Conservation (phyloP, 768 basidiomycete genomes). For the Tricholomella constricta region DNA sequence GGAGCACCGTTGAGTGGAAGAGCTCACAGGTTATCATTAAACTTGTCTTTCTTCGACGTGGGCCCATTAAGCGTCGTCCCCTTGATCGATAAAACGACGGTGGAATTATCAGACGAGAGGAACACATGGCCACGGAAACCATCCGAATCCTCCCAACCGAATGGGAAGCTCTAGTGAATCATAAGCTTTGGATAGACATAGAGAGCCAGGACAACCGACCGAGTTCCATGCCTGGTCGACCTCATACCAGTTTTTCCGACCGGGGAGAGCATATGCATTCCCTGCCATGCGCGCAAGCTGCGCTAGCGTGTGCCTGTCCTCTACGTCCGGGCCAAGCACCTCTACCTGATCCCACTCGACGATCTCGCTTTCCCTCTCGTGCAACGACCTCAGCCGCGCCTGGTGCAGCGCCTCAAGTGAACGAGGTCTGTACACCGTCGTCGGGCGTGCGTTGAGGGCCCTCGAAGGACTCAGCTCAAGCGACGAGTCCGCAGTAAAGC, state of each 20-base stretch:
- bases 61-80: conserved; percentile 81
- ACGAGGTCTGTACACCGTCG: conserved; percentile 61
- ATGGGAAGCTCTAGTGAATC: conserved; percentile 66
- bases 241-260: conserved; percentile 78
- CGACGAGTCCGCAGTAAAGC: background rate
- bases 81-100: conserved; percentile 87
- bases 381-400: conserved; percentile 55
- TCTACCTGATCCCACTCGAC: conserved; percentile 70
- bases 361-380: conserved; percentile 47
- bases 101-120: conserved; percentile 73
- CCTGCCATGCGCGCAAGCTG: conserved; percentile 88
- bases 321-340: conserved; percentile 74
- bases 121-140: conserved; percentile 94
- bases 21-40: conserved; percentile 78
- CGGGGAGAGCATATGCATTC: conserved; percentile 84
- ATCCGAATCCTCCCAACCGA: conserved; percentile 74
- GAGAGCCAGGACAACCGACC: conserved; percentile 27
- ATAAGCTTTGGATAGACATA: background rate
- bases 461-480: background rate
- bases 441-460: conserved; percentile 49
- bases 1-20: background rate
- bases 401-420: conserved; percentile 51
- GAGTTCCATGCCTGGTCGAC: conserved; percentile 74
- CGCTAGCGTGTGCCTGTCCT: conserved; percentile 75
- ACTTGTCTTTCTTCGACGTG: conserved; percentile 89